A percentile compares a stretch with the other conserved stretches of the same genome.
These are phyloP conservation scores for Solanum raphanifolium DNA, from an alignment of 257 asterid species.

Conservation along the genomic window DNA sequence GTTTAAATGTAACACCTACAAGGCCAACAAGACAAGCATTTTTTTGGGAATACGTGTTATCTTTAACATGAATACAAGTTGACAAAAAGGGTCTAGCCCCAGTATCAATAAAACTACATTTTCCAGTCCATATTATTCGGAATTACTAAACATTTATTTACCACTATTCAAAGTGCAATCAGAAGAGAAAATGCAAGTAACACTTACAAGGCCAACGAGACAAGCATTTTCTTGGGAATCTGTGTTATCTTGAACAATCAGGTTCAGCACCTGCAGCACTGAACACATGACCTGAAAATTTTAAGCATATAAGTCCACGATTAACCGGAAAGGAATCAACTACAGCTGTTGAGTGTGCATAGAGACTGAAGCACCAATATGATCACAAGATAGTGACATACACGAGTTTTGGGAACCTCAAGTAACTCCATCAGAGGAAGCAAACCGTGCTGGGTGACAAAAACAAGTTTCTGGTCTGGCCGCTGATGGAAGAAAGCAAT, in stretches of 20 bases:
- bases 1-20: constrained; percentile 38
- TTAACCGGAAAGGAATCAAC: background rate
- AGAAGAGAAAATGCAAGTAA: background rate
- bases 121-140: background rate
- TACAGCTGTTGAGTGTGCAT: background rate
- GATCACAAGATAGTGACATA: constrained; percentile 28
- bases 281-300: constrained; percentile 69
- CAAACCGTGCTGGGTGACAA: constrained; percentile 90
- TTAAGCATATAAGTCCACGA: background rate
- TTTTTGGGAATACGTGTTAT: constrained; percentile 73
- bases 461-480: constrained; percentile 88
- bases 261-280: constrained; percentile 85
- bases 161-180: background rate
- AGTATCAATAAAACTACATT: background rate
- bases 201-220: constrained; percentile 93
- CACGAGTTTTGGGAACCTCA: constrained; percentile 83
- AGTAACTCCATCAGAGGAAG: constrained; percentile 92
- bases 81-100: background rate
- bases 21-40: constrained; percentile 92
- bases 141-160: background rate
- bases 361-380: background rate
- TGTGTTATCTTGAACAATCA: constrained; percentile 79
- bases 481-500: constrained; percentile 68
- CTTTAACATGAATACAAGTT: constrained; percentile 30
- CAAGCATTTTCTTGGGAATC: constrained; percentile 98